Percentiles rank a stretch among this genome's conserved stretches.
phyloP scores from a whole-genome alignment of 805 yeast species.

The Myxozyma udenii region DNA sequence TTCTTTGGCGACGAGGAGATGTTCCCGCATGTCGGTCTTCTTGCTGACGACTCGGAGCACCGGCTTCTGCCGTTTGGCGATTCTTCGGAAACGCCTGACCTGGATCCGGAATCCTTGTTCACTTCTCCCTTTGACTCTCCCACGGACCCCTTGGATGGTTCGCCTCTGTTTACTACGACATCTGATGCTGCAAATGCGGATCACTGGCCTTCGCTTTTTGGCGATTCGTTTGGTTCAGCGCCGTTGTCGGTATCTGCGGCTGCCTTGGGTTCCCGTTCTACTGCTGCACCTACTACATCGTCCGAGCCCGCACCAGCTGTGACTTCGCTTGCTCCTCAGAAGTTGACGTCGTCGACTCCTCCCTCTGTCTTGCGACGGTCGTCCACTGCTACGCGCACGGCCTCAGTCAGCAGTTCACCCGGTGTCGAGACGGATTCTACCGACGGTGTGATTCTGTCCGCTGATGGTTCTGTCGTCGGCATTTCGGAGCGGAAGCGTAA shows the following conservation, averaged over 20 bases:
- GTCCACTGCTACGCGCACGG: neutral
- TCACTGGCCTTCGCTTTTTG: conserved; percentile 40
- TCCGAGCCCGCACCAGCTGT: neutral
- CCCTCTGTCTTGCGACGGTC: neutral
- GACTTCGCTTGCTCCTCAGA: neutral
- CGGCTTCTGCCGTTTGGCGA: too few species aligned
- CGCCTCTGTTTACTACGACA: conserved; percentile 38
- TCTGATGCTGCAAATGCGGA: conserved; percentile 33
- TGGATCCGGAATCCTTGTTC: conserved; percentile 6
- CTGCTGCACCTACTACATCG: neutral
- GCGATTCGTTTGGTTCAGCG: conserved; percentile 17
- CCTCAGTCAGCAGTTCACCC: neutral
- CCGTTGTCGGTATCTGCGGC: neutral
- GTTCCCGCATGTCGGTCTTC: conserved; percentile 20
- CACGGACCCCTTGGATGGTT: conserved; percentile 29
- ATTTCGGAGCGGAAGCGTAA: conserved; percentile 29
- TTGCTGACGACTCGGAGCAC: conserved; percentile 19
- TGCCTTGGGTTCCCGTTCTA: neutral
- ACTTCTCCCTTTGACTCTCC: conserved; percentile 29
- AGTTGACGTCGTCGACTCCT: too few species aligned
- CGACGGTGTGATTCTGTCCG: conserved; percentile 23
- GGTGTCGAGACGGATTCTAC: conserved; percentile 16
- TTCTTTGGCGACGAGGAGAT: conserved; percentile 10
- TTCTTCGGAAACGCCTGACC: conserved; percentile 8
- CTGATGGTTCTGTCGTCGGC: conserved; percentile 27